A percentile compares a stretch with the other conserved stretches of the same genome.
Evolutionary conservation across 2,329 filamentous ascomycete genomes (phyloP).

Genomic region (Xylariaceae sp.): DNA sequence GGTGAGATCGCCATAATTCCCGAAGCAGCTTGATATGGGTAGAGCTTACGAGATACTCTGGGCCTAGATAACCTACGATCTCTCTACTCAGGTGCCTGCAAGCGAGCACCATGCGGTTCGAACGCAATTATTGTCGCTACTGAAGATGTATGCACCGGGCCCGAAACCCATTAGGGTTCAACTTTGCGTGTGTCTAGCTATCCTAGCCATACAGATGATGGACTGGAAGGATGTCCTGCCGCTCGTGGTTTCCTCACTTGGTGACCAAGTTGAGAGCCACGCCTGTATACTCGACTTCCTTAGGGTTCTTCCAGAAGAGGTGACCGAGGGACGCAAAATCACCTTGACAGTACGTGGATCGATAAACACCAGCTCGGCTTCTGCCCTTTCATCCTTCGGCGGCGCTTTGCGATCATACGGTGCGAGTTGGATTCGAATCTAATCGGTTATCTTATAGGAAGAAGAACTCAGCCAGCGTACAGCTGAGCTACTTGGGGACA

Average conservation of each 20-base stretch:
- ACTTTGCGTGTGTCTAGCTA: conserved; percentile 90
- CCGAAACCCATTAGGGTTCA: conserved; percentile 85
- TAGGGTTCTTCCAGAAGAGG: conserved; percentile 95
- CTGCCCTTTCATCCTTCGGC: conserved; percentile 21
- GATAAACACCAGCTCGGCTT: conserved; percentile 45
- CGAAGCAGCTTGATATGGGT: neutral
- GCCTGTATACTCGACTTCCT: conserved; percentile 93
- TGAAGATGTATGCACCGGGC: conserved; percentile 76
- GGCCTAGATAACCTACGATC: conserved; percentile 86
- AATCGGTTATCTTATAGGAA: conserved; percentile 66
- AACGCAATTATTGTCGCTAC: conserved; percentile 75
- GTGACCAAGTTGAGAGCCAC: conserved; percentile 71
- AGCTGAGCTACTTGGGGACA: conserved; percentile 83
- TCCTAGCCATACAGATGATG: conserved; percentile 92
- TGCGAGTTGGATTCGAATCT: conserved; percentile 37
- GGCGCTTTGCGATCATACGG: conserved; percentile 20
- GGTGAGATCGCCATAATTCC: conserved; percentile 47
- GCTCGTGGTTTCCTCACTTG: conserved; percentile 74
- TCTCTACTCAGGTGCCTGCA: conserved; percentile 75
- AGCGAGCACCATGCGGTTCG: conserved; percentile 72
- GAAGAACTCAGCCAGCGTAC: conserved; percentile 87
- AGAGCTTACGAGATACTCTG: conserved; percentile 12
- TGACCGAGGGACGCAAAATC: conserved; percentile 98
- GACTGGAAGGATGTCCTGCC: conserved; percentile 90
- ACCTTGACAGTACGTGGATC: conserved; percentile 93